phyloP scores from a whole-genome alignment of 1,284 basidiomycete species.

The Takashimella koratensis region DNA sequence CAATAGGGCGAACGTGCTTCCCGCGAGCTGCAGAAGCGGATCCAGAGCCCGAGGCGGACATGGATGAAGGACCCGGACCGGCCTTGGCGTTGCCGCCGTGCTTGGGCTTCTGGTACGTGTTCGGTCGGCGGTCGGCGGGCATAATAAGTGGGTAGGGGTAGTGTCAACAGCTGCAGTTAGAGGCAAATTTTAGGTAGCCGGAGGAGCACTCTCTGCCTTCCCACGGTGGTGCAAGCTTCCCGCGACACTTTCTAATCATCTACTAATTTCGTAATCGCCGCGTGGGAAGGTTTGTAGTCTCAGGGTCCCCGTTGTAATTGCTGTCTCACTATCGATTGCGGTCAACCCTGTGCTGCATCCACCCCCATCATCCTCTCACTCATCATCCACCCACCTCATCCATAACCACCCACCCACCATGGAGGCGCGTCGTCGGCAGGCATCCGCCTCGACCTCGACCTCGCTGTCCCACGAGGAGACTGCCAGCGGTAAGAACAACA shows the following conservation, averaged over 20 bases:
- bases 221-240: too few relatives aligned
- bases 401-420: slow-evolving; percentile 8
- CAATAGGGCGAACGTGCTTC: slow-evolving; percentile 22
- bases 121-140: slow-evolving; percentile 2
- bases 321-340: too few relatives aligned
- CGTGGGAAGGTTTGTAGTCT: too few relatives aligned
- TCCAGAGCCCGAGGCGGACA: neutral
- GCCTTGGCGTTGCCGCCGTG: slow-evolving; percentile 3
- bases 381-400: neutral
- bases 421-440: slow-evolving; percentile 21
- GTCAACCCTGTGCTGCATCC: neutral
- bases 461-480: slow-evolving; percentile 16
- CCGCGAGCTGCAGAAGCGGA: too few relatives aligned
- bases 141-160: neutral
- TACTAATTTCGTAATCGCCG: too few relatives aligned
- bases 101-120: neutral
- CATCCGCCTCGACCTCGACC: slow-evolving; percentile 19
- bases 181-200: too few relatives aligned
- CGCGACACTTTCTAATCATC: too few relatives aligned
- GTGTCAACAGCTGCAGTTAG: neutral
- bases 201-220: too few relatives aligned
- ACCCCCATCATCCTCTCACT: neutral
- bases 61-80: neutral
- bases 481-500: slow-evolving; percentile 1
- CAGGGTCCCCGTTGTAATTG: too few relatives aligned